Percentiles rank a stretch among this genome's conserved stretches.
Evolutionary conservation across 164 flowering plant species (phyloP).

Genomic region (Pachysandra terminalis): DNA sequence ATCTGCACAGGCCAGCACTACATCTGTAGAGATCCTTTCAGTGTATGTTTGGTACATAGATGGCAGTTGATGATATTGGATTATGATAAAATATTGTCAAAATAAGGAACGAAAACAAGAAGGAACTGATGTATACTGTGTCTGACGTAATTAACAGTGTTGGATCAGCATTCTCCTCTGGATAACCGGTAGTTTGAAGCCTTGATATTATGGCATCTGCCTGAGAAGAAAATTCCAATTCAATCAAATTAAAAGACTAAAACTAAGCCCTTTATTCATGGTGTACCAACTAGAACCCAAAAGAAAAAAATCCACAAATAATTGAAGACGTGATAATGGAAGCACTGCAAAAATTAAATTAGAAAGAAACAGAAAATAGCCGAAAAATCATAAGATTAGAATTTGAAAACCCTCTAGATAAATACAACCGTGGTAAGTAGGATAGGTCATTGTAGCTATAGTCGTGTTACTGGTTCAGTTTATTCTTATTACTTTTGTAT

Average conservation of each 20-base stretch:
- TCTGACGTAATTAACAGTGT: slow-evolving; percentile 78
- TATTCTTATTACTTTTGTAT: too few relatives aligned
- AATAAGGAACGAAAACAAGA: slow-evolving; percentile 9
- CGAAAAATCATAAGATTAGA: too few relatives aligned
- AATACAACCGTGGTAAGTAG: too few relatives aligned
- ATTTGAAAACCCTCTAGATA: background rate
- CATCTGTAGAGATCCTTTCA: too few relatives aligned
- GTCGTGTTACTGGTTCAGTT: too few relatives aligned
- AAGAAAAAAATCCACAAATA: background rate
- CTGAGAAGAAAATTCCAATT: slow-evolving; percentile 37
- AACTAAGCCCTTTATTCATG: slow-evolving; percentile 1
- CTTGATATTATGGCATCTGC: slow-evolving; percentile 75
- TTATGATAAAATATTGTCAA: background rate
- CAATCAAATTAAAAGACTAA: slow-evolving; percentile 8
- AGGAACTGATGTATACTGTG: slow-evolving; percentile 52
- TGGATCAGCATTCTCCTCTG: slow-evolving; percentile 42
- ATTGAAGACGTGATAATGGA: too few relatives aligned
- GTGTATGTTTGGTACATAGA: slow-evolving; percentile 9
- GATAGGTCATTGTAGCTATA: too few relatives aligned
- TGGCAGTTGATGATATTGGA: slow-evolving; percentile 14
- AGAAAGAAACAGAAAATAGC: too few relatives aligned
- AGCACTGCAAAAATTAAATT: too few relatives aligned
- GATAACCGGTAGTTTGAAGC: slow-evolving; percentile 41
- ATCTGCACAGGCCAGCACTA: too few relatives aligned
- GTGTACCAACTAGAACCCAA: too few relatives aligned